Evolutionary conservation across 1,284 basidiomycete genomes (phyloP).

Genomic region (Somion occarium): DNA sequence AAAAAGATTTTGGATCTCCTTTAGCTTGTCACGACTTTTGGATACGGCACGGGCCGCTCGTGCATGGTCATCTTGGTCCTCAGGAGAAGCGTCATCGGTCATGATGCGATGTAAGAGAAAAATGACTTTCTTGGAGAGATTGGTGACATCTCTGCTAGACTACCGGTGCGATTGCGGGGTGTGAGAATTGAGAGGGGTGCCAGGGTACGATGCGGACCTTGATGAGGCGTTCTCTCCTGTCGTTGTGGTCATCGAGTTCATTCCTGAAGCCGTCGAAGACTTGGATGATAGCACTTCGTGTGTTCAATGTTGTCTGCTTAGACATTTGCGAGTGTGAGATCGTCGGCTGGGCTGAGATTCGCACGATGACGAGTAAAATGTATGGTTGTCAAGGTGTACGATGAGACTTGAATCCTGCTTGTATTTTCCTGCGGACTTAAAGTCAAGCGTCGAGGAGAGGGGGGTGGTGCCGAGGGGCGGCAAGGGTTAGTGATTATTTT

Average conservation of each 20-base stretch:
- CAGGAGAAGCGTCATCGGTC: slow-evolving; percentile 39
- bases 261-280: slow-evolving; percentile 59
- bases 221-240: slow-evolving; percentile 77
- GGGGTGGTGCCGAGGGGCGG: too few species aligned
- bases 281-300: slow-evolving; percentile 25
- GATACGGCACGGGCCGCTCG: slow-evolving; percentile 41
- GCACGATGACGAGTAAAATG: too few species aligned
- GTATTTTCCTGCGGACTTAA: too few species aligned
- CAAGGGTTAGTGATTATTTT: too few species aligned
- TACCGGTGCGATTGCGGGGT: slow-evolving; percentile 24
- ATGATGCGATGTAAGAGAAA: slow-evolving; percentile 86
- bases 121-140: slow-evolving; percentile 91
- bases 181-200: slow-evolving; percentile 3
- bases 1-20: slow-evolving; percentile 68
- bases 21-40: slow-evolving; percentile 63
- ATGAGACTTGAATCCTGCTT: too few species aligned
- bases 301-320: slow-evolving; percentile 11
- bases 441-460: too few species aligned
- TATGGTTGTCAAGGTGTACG: too few species aligned
- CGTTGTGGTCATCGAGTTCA: slow-evolving; percentile 71
- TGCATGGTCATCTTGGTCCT: slow-evolving; percentile 15
- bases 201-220: slow-evolving; percentile 47
- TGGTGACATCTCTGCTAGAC: slow-evolving; percentile 85
- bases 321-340: slow-evolving; percentile 8
- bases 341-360: background rate